Base-by-base conservation (phyloP, 331 rosid species). In the Erythrophleum ivorense region DNA sequence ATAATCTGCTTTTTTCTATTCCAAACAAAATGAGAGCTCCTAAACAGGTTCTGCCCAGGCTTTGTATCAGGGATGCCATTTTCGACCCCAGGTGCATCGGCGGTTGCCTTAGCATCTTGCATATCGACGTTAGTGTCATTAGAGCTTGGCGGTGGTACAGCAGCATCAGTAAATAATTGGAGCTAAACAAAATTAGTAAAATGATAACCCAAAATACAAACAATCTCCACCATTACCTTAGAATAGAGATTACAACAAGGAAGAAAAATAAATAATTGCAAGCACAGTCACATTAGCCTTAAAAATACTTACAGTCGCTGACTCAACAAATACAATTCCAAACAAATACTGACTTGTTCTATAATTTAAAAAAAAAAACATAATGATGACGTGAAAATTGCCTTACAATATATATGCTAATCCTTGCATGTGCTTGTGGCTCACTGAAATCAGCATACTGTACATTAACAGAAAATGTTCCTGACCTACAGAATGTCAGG, bases 391-490 rank as follows among this genome's bases (percentile, higher is more conserved):
- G 12, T n/a, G 15, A 49, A 46, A n/a, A 13, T 13, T 19, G 81
- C 14, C 97, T 85, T 83, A 95, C 99, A 38, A n/a, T 88, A 78
- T 93, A 93, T 38, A 96, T 84, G 82, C 99, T 91, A 73, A 95
- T 93, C 90, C 84, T 95, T 31, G 91, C 78, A 71, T 92, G 92
- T 81, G 85, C 79, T 82, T 84, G 94, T 86, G 87, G 58, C 55
- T 82, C 97, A 81, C 80, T 65, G 57, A 53, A 65, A 83, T 93
- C 97, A 12, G 88, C 82, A 85, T 91, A 93, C 46, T 86, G 97
- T 3, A 88, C 97, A 72, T 93, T 98, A 81, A 93, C 89, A 36
- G 93, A 73, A 84, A 95, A 95, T 7, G 97, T 93, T 69, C 92
- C 97, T 0, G 87, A 3, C 84, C 97, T 87, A 79, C 73, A 91